Evolutionary conservation across 1,284 basidiomycete genomes (phyloP).

Genomic region (Meripilus lineatus): DNA sequence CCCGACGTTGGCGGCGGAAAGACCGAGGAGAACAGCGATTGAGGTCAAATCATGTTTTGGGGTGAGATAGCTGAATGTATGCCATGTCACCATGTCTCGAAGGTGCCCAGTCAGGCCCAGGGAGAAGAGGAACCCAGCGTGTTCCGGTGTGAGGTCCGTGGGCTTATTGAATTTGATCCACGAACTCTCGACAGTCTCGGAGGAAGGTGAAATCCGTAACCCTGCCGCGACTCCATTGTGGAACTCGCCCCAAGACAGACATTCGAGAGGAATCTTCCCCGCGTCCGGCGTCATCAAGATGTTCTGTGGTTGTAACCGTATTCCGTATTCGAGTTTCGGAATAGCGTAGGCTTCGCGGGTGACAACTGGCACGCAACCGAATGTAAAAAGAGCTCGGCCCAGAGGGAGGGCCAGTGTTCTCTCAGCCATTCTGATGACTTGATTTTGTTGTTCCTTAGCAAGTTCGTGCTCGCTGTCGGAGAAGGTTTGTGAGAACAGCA

Average conservation of each 20-base stretch:
- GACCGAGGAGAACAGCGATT: constrained; percentile 87
- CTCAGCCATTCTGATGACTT: constrained; percentile 75
- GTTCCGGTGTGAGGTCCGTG: constrained; percentile 79
- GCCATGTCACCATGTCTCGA: constrained; percentile 83
- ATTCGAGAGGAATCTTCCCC: constrained; percentile 66
- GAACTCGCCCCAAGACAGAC: constrained; percentile 90
- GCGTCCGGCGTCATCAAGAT: constrained; percentile 56
- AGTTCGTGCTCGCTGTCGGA: constrained; percentile 70
- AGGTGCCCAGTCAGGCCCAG: constrained; percentile 92
- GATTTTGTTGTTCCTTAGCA: constrained; percentile 74
- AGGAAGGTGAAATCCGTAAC: constrained; percentile 75
- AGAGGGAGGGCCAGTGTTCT: constrained; percentile 83
- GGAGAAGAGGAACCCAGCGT: constrained; percentile 93
- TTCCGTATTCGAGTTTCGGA: constrained; percentile 75
- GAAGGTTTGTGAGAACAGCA: constrained; percentile 2
- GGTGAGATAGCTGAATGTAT: constrained; percentile 87
- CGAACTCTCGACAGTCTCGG: constrained; percentile 78
- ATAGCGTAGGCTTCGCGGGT: constrained; percentile 75
- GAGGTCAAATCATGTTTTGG: constrained; percentile 95
- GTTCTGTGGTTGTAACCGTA: constrained; percentile 71
- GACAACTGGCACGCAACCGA: constrained; percentile 67
- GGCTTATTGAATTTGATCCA: constrained; percentile 96
- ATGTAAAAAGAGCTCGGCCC: constrained; percentile 86
- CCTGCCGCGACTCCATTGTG: constrained; percentile 96
- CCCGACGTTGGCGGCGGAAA: constrained; percentile 90